phyloP scores from a whole-genome alignment of 202 grass and related monocot species.

The Brachypodium distachyon region DNA sequence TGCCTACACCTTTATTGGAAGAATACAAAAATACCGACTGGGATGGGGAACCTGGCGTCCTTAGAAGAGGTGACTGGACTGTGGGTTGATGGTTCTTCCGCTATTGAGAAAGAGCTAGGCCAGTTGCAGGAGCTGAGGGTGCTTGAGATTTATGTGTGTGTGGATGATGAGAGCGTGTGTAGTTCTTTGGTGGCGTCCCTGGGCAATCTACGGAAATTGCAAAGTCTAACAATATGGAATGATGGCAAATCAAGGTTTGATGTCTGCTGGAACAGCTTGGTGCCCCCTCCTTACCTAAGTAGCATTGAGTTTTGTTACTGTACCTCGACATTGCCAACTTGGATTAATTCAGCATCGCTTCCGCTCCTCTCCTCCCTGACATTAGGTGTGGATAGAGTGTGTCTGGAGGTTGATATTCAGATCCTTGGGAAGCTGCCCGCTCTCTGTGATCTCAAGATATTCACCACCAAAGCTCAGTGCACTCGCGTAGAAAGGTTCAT shows the following conservation, averaged over 20 bases:
- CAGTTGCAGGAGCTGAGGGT: neutral
- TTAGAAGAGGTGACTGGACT: too few species aligned
- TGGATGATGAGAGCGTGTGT: neutral
- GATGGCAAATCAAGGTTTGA: neutral
- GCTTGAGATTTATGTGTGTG: neutral
- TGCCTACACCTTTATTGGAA: neutral
- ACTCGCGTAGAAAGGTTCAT: neutral
- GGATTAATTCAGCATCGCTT: neutral
- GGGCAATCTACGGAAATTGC: neutral
- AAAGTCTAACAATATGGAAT: neutral
- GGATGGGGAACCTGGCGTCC: neutral
- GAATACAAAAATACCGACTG: neutral
- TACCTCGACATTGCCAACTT: neutral
- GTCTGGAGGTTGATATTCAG: too few species aligned
- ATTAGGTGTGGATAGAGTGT: neutral
- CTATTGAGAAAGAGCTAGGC: neutral
- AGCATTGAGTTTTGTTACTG: rapidly evolving
- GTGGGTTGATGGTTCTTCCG: neutral
- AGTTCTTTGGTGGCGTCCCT: neutral
- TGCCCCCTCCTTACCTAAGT: neutral
- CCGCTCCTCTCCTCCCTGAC: neutral
- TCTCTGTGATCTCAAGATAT: neutral
- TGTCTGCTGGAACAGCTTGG: neutral
- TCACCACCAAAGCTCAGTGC: too few species aligned
- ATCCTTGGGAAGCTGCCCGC: neutral